A percentile compares a stretch with the other conserved stretches of the same genome.
Evolutionary conservation across 768 basidiomycete species (phyloP).

Genomic region (Russula emetica): DNA sequence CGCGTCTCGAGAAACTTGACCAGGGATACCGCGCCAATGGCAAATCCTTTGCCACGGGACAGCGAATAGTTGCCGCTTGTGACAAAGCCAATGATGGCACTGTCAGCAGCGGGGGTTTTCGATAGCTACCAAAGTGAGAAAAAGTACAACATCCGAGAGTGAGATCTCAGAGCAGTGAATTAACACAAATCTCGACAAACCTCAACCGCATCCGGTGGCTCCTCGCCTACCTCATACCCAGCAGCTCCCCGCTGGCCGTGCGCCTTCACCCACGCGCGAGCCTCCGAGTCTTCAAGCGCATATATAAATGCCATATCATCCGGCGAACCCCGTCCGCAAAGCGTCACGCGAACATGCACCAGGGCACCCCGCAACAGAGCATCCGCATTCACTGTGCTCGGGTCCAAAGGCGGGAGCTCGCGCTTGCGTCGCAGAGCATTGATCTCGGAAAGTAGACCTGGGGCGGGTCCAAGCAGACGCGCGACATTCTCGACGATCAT

Average conservation of each 20-base stretch:
- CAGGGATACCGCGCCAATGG: constrained; percentile 69
- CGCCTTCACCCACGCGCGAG: constrained; percentile 44
- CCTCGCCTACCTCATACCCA: constrained; percentile 28
- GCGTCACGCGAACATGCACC: constrained; percentile 58
- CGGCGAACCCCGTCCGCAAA: constrained; percentile 66
- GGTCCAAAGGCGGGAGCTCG: constrained; percentile 40
- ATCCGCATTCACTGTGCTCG: constrained; percentile 34
- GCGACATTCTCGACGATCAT: constrained; percentile 43
- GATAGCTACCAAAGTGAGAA: constrained; percentile 41
- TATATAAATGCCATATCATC: constrained; percentile 75
- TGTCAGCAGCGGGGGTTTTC: constrained; percentile 39
- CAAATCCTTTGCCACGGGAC: constrained; percentile 70
- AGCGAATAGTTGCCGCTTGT: constrained; percentile 84
- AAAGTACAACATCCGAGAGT: constrained; percentile 8
- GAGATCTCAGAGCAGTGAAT: background rate
- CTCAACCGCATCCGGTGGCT: constrained; percentile 33
- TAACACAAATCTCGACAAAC: constrained; percentile 18
- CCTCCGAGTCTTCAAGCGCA: constrained; percentile 51
- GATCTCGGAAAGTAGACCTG: constrained; percentile 49
- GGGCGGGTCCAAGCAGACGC: constrained; percentile 40
- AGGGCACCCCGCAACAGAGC: constrained; percentile 58
- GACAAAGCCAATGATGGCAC: constrained; percentile 69
- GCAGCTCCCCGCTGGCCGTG: constrained; percentile 30
- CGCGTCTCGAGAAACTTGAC: constrained; percentile 46
- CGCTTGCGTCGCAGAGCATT: constrained; percentile 59